These are phyloP conservation scores for Triangularia setosa DNA, from an alignment of 2,329 filamentous ascomycete genomes.

Conservation along the genomic window DNA sequence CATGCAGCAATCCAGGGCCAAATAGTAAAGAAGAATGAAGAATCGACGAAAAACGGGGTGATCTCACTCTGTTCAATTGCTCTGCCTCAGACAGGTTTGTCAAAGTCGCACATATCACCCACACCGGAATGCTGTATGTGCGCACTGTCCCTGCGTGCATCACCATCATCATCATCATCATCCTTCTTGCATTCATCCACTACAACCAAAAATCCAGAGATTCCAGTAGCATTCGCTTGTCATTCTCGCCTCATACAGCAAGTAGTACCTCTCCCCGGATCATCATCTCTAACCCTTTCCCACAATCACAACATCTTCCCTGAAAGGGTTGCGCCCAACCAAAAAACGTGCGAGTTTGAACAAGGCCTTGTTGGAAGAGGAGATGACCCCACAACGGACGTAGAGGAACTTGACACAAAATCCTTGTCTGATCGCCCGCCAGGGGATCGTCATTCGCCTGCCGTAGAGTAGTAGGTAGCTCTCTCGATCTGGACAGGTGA, in stretches of 20 bases:
- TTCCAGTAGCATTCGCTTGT: too few species aligned
- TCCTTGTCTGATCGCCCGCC: constrained; percentile 1
- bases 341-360: too few species aligned
- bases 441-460: neutral
- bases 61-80: neutral
- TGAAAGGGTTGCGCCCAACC: too few species aligned
- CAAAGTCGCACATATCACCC: neutral
- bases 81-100: neutral
- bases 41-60: neutral
- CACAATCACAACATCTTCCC: neutral
- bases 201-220: neutral
- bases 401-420: neutral
- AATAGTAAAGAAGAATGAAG: neutral
- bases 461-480: too few species aligned
- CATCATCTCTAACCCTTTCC: too few species aligned
- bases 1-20: neutral
- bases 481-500: neutral
- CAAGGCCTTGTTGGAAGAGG: too few species aligned
- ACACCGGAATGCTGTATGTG: neutral
- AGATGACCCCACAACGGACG: neutral
- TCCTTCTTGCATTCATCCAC: too few species aligned
- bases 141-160: neutral
- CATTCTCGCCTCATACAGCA: too few species aligned
- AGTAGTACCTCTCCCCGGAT: too few species aligned
- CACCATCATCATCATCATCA: neutral